phyloP scores from a whole-genome alignment of 345 rosid genomes.

The Geranium brycei region DNA sequence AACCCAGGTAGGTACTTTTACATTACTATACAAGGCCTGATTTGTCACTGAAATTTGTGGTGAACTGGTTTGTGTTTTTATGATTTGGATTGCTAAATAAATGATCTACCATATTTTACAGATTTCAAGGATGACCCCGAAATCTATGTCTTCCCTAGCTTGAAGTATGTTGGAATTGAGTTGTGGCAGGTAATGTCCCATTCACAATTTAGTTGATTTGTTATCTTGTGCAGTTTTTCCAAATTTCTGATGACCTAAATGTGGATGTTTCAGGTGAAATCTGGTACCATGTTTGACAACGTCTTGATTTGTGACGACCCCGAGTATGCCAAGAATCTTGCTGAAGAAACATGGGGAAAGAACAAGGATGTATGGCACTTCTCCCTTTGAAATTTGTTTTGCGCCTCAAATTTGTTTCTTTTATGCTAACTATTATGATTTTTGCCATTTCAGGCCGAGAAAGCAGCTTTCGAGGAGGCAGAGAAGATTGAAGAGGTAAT shows the following conservation, averaged over 20 bases:
- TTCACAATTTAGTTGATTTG: neutral
- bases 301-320: conserved; percentile 26
- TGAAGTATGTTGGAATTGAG: conserved; percentile 32
- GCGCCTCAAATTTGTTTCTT: neutral
- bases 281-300: conserved; percentile 30
- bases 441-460: conserved; percentile 58
- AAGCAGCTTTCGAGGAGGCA: conserved; percentile 88
- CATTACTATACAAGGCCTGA: no score
- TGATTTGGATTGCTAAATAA: neutral
- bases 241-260: neutral
- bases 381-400: neutral
- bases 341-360: conserved; percentile 40
- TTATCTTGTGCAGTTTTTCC: conserved; percentile 1
- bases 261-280: conserved; percentile 21
- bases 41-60: neutral
- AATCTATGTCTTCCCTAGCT: conserved; percentile 17
- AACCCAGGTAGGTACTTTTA: conserved; percentile 93
- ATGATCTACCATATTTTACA: conserved; percentile 3
- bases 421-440: conserved; percentile 11
- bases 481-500: conserved; percentile 84
- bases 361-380: conserved; percentile 9
- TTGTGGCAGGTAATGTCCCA: conserved; percentile 25
- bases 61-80: neutral
- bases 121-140: conserved; percentile 29
- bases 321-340: conserved; percentile 30